Base-by-base conservation (phyloP, 169 alveolate genomes). In the Eimeria necatrix region DNA sequence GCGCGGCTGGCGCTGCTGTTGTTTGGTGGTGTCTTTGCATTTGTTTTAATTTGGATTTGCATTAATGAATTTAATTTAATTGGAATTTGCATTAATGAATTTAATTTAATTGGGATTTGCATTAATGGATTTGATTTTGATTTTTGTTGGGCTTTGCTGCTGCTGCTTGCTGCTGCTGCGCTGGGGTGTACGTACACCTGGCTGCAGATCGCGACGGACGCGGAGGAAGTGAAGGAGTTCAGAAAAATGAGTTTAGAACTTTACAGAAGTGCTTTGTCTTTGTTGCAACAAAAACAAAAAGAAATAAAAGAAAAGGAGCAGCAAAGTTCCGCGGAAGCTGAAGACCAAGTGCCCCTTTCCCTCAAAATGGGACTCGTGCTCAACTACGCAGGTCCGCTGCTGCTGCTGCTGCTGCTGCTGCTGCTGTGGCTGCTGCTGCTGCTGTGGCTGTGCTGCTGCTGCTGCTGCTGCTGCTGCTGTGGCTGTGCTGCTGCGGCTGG, bases 321-420 rank as follows among this genome's bases (percentile, higher is more conserved):
- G 4, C 20, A 14, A 46, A 0, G 53, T 8, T 14, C 46, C 16
- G 10, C 8, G 22, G 32, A 26, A 2, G 22, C 18, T 32, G 88
- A 49, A 41, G 88, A 26, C 8, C 26, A 80, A 51, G 73, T 52
- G 26, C 86, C 86, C 0, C 18, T 46, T 9, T 49, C 46, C 16
- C 22, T 41, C 52, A 49, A 80, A 80, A 80, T 80, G 89, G 73
- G 71, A 59, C 52, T 51, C 51, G 56, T 52, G 18, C 73, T 22
- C 64, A 80, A 49, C 10, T 16, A 41, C 41, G 85, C 85, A 41
- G 52, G 85, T 73, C 51, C n/a, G 53, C 51, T 80, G 86, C 86
- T 76, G 86, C 46, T 76, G 60, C 20, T 48, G 41, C 4, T 51
- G 70, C 24, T 52, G 64, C 73, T 49, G 89, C 59, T 80, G 71